Evolutionary conservation across 768 basidiomycete genomes (phyloP).

Genomic region (Boletus vermiculosoides): DNA sequence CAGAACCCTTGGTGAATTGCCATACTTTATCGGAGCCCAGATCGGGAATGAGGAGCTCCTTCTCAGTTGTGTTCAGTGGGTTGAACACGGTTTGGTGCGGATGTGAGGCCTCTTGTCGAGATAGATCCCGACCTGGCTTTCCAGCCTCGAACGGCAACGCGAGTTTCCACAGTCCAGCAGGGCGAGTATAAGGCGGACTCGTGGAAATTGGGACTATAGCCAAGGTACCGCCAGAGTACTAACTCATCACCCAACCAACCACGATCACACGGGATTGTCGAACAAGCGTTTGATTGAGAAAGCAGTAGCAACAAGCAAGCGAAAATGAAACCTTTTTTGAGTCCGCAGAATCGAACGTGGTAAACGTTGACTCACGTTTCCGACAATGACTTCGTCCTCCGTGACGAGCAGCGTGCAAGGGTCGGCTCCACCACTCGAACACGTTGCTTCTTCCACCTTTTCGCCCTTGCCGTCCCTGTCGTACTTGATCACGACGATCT

Average conservation of each 20-base stretch:
- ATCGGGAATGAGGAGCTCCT: conserved; percentile 71
- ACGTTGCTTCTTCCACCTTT: conserved; percentile 43
- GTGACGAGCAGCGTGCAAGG: conserved; percentile 65
- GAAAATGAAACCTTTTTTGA: background rate
- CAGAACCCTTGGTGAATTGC: conserved; percentile 44
- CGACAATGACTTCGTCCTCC: conserved; percentile 58
- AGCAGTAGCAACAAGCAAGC: background rate
- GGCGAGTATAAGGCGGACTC: conserved; percentile 44
- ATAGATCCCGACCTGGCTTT: conserved; percentile 60
- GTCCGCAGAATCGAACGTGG: background rate
- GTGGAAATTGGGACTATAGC: conserved; percentile 54
- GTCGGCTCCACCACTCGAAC: conserved; percentile 52
- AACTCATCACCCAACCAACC: background rate
- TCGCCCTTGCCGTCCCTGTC: conserved; percentile 46
- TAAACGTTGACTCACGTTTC: conserved; percentile 59
- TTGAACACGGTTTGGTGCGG: conserved; percentile 65
- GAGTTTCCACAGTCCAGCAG: conserved; percentile 35
- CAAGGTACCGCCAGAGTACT: conserved; percentile 73
- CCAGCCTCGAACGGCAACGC: conserved; percentile 37
- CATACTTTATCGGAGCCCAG: conserved; percentile 72
- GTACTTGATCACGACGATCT: conserved; percentile 57
- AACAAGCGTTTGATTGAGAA: no score
- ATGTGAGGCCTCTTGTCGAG: conserved; percentile 71
- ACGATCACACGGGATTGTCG: background rate
- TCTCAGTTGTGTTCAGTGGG: conserved; percentile 41